Base-by-base conservation (phyloP, 2,329 filamentous ascomycete species). In the Orbilia oligospora region DNA sequence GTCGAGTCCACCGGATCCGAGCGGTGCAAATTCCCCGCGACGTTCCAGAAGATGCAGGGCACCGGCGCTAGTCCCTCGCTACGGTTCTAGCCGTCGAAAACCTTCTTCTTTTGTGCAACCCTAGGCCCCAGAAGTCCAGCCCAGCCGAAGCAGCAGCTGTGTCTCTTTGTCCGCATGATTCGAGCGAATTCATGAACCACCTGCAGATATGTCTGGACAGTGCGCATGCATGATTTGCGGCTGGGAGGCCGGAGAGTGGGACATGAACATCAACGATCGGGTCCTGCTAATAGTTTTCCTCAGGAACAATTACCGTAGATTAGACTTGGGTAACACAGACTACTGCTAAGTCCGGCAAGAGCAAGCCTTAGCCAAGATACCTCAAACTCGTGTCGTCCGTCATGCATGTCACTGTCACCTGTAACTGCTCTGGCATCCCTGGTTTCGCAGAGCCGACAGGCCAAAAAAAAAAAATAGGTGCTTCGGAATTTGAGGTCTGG, bases 51-150 rank as follows among this genome's bases (percentile, higher is more conserved):
- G 38, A 24, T 41, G 56, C 55, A 61, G 55, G 53, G 36, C 56
- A 44, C 20, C 12, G 18, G 53, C 53, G 30, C 53, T 55, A 58
- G 36, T n/a, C 20, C 36, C 30, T 61, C 56, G 56, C 36, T 44
- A 61, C 56, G 10, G 33, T 30, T 41, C 56, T 61, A 41, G 36
- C 56, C 36, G 56, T 41, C n/a, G 56, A 41, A 61, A 61, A 61
- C 56, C 56, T 61, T 61, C 56, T 61, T 61, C 36, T 61, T 61
- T 44, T 44, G 36, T 61, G 56, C 36, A 24, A 36, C 12, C 20
- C 56, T 61, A 61, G 20, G 12, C 33, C 27, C 20, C 5, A 61
- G 33, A 61, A n/a, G 56, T 44, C 5, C 20, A 61, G 56, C 33
- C n/a, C 10, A 61, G 33, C 56, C 56, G 56, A 44, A 3, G 0